A percentile compares a stretch with the other conserved stretches of the same genome.
phyloP scores from a whole-genome alignment of 2,329 filamentous ascomycete species.

The Coleophoma crateriformis region DNA sequence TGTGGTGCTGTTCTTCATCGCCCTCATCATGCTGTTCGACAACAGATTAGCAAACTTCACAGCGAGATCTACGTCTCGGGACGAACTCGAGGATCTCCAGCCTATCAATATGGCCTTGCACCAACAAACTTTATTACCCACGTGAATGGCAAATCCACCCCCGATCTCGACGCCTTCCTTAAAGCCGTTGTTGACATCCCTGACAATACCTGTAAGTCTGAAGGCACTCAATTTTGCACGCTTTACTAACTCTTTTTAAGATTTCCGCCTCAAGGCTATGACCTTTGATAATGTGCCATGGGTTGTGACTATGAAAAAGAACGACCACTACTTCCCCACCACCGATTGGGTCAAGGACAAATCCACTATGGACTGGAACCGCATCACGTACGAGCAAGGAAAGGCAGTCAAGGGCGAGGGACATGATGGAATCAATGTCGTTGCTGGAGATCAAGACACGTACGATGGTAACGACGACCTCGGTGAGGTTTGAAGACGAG shows the following conservation, averaged over 20 bases:
- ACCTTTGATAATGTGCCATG: constrained; percentile 98
- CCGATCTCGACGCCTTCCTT: constrained; percentile 76
- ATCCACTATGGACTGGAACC: constrained; percentile 56
- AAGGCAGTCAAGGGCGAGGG: constrained; percentile 48
- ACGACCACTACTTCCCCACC: constrained; percentile 87
- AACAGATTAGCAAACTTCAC: constrained; percentile 95
- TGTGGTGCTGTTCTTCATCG: constrained; percentile 91
- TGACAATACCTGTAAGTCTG: constrained; percentile 77
- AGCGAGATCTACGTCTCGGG: constrained; percentile 95
- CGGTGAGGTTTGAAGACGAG: neutral
- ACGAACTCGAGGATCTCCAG: constrained; percentile 73
- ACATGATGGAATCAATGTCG: constrained; percentile 25
- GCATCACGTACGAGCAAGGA: constrained; percentile 55
- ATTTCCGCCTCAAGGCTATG: constrained; percentile 95
- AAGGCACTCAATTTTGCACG: neutral
- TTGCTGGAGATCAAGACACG: constrained; percentile 10
- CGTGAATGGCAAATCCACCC: constrained; percentile 84
- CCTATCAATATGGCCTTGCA: constrained; percentile 86
- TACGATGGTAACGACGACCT: neutral
- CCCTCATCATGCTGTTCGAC: constrained; percentile 91
- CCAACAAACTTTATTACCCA: constrained; percentile 97
- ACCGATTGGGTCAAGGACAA: constrained; percentile 64
- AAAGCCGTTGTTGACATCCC: constrained; percentile 79
- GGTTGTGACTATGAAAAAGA: constrained; percentile 99
- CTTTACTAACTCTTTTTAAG: constrained; percentile 31